These are phyloP conservation scores for Monosporozyma solicola DNA, from an alignment of 805 yeast genomes.

Conservation along the genomic window DNA sequence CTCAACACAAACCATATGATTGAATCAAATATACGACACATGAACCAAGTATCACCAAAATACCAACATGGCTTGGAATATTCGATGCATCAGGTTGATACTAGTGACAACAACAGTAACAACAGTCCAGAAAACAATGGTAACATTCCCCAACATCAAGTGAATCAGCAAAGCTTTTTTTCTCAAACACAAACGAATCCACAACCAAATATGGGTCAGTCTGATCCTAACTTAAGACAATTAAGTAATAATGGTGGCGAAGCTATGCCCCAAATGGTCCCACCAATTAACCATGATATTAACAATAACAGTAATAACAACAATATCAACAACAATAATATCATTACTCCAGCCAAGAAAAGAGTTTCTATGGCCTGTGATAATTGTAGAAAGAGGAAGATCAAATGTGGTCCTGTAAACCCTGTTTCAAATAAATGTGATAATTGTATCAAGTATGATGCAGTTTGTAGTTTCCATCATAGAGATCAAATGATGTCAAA, in stretches of 20 bases:
- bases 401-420: constrained; percentile 23
- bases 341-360: constrained; percentile 9
- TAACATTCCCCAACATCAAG: not conserved
- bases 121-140: not conserved
- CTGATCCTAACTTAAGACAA: not conserved
- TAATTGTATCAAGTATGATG: constrained; percentile 22
- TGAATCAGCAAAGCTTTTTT: not conserved
- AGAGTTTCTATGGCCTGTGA: constrained; percentile 29
- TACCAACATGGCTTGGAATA: not conserved
- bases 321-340: not conserved
- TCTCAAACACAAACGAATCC: not conserved
- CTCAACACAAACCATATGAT: not conserved
- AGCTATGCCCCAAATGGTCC: not conserved
- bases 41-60: not conserved
- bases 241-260: not conserved
- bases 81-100: not conserved
- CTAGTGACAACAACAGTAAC: not conserved
- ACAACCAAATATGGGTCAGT: not conserved
- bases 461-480: constrained; percentile 20
- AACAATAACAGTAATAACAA: not conserved
- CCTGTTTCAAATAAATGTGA: constrained; percentile 18
- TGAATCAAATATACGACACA: not conserved
- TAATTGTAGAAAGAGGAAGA: constrained; percentile 27
- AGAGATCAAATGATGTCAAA: constrained; percentile 7
- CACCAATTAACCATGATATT: not conserved